A percentile compares a stretch with the other conserved stretches of the same genome.
phyloP scores from a whole-genome alignment of 352 stramenopile species.

The Globisporangium yorkense region DNA sequence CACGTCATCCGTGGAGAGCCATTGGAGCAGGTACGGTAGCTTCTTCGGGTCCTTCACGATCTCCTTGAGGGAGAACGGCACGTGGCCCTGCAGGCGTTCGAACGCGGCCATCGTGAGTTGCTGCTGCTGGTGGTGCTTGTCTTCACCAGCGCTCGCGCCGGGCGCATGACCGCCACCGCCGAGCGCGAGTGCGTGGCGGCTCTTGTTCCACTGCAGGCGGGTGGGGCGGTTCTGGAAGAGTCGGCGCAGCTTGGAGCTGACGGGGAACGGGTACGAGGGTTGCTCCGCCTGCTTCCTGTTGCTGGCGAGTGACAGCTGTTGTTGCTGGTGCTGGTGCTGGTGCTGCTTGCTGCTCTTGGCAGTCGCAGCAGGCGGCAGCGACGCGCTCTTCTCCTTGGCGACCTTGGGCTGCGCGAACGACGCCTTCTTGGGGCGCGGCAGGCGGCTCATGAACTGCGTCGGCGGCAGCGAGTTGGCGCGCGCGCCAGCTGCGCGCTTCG shows the following conservation, averaged over 20 bases:
- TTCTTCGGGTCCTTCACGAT: conserved; percentile 86
- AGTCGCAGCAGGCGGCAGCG: neutral
- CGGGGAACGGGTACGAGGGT: conserved; percentile 47
- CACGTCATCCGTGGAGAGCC: conserved; percentile 51
- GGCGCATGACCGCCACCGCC: neutral
- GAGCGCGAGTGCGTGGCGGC: conserved; percentile 4
- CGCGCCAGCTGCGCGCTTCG: neutral
- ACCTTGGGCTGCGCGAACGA: conserved; percentile 13
- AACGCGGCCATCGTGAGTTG: conserved; percentile 61
- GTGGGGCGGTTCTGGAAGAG: conserved; percentile 54
- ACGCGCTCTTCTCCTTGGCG: neutral
- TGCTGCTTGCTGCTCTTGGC: neutral
- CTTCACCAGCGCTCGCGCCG: neutral
- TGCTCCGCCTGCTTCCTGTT: conserved; percentile 3
- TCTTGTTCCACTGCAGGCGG: conserved; percentile 50
- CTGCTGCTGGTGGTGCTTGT: conserved; percentile 14
- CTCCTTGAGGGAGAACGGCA: conserved; percentile 78
- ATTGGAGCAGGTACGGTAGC: conserved; percentile 73
- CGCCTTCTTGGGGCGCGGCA: conserved; percentile 23
- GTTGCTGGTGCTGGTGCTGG: too few relatives aligned
- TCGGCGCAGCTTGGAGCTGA: conserved; percentile 71
- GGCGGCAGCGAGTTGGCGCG: conserved; percentile 28
- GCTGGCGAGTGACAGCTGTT: neutral
- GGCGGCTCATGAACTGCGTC: conserved; percentile 19
- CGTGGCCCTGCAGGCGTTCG: conserved; percentile 68